These are phyloP conservation scores for Amorphotheca resinae DNA, from an alignment of 495 filamentous ascomycete species.

Conservation along the genomic window DNA sequence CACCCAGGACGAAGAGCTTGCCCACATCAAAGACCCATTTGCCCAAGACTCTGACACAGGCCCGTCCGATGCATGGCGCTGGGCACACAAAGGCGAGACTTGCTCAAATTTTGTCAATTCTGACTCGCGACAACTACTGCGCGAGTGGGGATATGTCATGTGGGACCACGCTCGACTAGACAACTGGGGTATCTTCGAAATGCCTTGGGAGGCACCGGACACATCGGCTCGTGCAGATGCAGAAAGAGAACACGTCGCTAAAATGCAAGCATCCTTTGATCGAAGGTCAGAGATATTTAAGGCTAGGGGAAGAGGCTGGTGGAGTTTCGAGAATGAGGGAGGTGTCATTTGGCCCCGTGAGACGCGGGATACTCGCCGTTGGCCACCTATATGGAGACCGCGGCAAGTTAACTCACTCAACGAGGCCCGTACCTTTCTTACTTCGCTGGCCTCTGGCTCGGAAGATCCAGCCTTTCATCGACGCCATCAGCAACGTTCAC, in stretches of 20 bases:
- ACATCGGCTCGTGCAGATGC: neutral
- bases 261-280: neutral
- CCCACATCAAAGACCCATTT: neutral
- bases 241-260: neutral
- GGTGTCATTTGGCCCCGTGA: no score
- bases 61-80: conserved; percentile 2
- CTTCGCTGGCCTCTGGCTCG: no score
- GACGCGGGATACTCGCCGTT: no score
- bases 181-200: neutral
- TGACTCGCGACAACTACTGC: neutral
- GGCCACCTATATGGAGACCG: no score
- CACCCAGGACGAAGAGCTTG: neutral
- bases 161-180: conserved; percentile 15
- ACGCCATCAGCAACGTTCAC: no score
- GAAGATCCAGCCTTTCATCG: no score
- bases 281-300: neutral
- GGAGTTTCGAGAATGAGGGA: conserved; percentile 10
- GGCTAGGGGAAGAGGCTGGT: conserved; percentile 7
- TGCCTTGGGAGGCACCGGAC: neutral
- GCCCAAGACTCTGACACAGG: conserved; percentile 2
- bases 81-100: neutral
- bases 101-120: neutral
- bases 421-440: no score
- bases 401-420: no score
- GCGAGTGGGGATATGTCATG: conserved; percentile 17